phyloP scores from a whole-genome alignment of 371 early-diverging fungal genomes.

The Umbelopsis sp. region DNA sequence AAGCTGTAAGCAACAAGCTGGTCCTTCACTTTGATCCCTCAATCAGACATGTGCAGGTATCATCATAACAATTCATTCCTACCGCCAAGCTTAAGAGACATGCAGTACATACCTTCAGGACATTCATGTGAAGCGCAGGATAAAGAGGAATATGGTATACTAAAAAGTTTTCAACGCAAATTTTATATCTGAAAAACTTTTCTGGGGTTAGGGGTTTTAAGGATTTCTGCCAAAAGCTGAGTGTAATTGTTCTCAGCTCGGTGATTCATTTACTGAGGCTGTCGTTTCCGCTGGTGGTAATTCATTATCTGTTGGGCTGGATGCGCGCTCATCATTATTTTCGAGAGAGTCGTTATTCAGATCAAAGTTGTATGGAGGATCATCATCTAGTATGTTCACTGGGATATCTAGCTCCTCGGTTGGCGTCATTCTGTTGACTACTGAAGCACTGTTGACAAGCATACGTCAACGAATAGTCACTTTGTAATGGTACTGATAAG shows the following conservation, averaged over 20 bases:
- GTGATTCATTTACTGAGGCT: neutral
- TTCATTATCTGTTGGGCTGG: neutral
- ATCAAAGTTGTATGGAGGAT: neutral
- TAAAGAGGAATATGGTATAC: neutral
- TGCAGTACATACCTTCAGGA: neutral
- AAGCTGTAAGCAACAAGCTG: constrained; percentile 16
- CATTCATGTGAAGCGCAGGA: neutral
- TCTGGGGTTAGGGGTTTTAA: neutral
- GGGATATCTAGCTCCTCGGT: neutral
- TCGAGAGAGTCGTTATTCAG: neutral
- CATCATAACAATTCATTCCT: constrained; percentile 6
- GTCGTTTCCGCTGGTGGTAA: neutral
- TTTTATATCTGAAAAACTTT: constrained; percentile 6
- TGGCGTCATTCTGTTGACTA: neutral
- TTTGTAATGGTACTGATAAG: neutral
- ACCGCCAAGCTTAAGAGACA: neutral
- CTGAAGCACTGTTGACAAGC: neutral
- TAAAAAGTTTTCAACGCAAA: neutral
- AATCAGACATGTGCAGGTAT: constrained; percentile 1
- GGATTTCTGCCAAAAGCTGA: neutral
- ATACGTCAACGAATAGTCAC: neutral
- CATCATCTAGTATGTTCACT: neutral
- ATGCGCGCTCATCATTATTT: neutral
- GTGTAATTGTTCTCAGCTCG: neutral
- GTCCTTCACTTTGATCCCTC: constrained; percentile 17